phyloP scores from a whole-genome alignment of 164 flowering plant genomes.

The Vitis riparia region DNA sequence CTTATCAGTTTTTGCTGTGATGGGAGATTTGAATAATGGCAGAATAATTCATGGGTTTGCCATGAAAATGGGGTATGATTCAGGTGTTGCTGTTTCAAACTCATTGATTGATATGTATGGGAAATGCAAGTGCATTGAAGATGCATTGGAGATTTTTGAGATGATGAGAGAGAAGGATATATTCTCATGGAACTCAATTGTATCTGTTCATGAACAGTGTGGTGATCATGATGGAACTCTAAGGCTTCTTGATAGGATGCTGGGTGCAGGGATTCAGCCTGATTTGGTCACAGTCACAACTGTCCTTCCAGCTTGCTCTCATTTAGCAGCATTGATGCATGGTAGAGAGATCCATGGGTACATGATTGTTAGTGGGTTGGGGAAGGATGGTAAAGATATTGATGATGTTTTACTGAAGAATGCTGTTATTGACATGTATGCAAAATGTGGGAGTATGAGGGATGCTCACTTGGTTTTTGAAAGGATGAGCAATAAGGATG shows the following conservation, averaged over 20 bases:
- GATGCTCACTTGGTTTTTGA: slow-evolving; percentile 56
- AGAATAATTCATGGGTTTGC: slow-evolving; percentile 52
- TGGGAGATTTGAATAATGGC: slow-evolving; percentile 42
- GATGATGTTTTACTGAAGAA: slow-evolving; percentile 38
- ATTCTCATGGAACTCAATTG: slow-evolving; percentile 74
- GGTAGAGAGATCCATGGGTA: slow-evolving; percentile 68
- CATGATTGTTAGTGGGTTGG: slow-evolving; percentile 55
- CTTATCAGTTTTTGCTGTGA: slow-evolving; percentile 41
- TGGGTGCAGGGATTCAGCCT: slow-evolving; percentile 37
- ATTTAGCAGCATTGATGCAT: slow-evolving; percentile 61
- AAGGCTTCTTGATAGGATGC: slow-evolving; percentile 51
- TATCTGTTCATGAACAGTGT: slow-evolving; percentile 50
- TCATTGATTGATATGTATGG: slow-evolving; percentile 76
- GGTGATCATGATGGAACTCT: slow-evolving; percentile 54
- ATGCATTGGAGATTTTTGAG: slow-evolving; percentile 46
- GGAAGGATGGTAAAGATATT: slow-evolving; percentile 12
- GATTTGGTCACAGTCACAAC: slow-evolving; percentile 62
- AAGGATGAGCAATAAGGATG: slow-evolving; percentile 41
- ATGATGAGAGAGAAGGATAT: slow-evolving; percentile 49
- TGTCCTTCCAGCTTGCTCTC: slow-evolving; percentile 61
- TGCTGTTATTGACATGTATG: slow-evolving; percentile 77
- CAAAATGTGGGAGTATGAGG: slow-evolving; percentile 67
- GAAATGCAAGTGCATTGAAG: slow-evolving; percentile 45
- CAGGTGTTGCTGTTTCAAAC: slow-evolving; percentile 45
- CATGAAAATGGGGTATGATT: slow-evolving; percentile 47